Evolutionary conservation across 352 stramenopile genomes (phyloP).

Genomic region (Pythium sp.): DNA sequence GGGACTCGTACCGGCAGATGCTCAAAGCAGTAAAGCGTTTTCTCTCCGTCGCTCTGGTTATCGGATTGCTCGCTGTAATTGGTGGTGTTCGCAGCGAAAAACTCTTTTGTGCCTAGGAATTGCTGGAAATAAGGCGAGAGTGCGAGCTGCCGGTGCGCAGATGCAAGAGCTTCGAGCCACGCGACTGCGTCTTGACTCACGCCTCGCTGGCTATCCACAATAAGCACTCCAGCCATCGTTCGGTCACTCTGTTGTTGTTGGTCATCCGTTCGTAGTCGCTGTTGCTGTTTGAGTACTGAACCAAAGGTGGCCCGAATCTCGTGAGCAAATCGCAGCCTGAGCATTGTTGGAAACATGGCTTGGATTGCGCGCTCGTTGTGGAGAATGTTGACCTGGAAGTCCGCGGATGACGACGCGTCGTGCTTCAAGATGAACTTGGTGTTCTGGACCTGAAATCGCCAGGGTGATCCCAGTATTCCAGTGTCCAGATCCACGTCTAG

Average conservation of each 20-base stretch:
- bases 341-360: background rate
- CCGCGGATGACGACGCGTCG: background rate
- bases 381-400: slow-evolving; percentile 5
- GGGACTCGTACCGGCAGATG: background rate
- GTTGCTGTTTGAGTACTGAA: background rate
- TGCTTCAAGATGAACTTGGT: slow-evolving; percentile 5
- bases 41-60: background rate
- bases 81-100: background rate
- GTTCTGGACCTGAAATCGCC: slow-evolving; percentile 5
- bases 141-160: background rate
- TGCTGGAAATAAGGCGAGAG: slow-evolving; percentile 8
- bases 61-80: background rate
- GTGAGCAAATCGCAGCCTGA: background rate
- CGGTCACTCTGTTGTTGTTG: background rate
- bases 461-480: background rate
- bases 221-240: slow-evolving; percentile 6
- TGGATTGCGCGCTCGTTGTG: slow-evolving; percentile 7
- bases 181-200: background rate
- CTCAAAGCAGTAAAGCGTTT: slow-evolving; percentile 10
- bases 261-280: too few species aligned
- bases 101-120: slow-evolving; percentile 8
- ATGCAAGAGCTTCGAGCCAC: background rate
- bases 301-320: slow-evolving; percentile 1
- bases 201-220: background rate
- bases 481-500: background rate